Evolutionary conservation across 495 filamentous ascomycete species (phyloP), one percentile per base, ranked within the genome.

Genomic region (Trichodelitschia bisporula): DNA sequence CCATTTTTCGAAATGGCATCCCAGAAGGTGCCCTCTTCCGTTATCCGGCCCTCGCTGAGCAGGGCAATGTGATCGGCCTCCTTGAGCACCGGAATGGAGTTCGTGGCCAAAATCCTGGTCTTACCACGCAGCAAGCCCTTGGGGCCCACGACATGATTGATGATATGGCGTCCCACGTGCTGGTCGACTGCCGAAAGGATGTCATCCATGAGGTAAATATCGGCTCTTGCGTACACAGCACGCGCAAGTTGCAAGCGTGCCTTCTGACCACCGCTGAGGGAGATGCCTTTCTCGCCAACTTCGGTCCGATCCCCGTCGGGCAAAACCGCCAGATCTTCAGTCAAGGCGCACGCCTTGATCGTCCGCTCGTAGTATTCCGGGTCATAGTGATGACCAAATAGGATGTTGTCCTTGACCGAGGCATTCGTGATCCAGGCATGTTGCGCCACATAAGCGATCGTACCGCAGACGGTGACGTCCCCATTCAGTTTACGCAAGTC

Each of bases 401-500:
- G 60, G 42, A 97, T 91, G 42, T 97, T 97, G 39, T 97, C 86
- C 31, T 73, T 72, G 17, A 95, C 80, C 28, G 72, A 86, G 4
- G 86, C 84, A 42, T 95, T 97, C 82, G 91, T 95, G 21, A 97
- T 71, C 84, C 89, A 97, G 16, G 80, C 50, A 40, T 73, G 64
- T 49, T 97, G 86, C 15, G 78, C 74, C 38, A 86, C 86, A 45
- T 92, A 97, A 4, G 86, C 86, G 15, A 72, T 62, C 10, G 58
- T 61, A 12, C 86, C 86, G 37, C 75, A 70, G 15, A 93, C 52
- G 17, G 71, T 50, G 4, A 92, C 86, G 34, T 83, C 64, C 30
- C 86, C 86, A 34, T 78, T 69, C 21, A 67, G 60, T 47, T 91
- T 95, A 71, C 72, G 91, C 4, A 97, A 48, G 48, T 92, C 77